Conservation (phyloP, 805 yeast species). For the Candida ipomoeae region DNA sequence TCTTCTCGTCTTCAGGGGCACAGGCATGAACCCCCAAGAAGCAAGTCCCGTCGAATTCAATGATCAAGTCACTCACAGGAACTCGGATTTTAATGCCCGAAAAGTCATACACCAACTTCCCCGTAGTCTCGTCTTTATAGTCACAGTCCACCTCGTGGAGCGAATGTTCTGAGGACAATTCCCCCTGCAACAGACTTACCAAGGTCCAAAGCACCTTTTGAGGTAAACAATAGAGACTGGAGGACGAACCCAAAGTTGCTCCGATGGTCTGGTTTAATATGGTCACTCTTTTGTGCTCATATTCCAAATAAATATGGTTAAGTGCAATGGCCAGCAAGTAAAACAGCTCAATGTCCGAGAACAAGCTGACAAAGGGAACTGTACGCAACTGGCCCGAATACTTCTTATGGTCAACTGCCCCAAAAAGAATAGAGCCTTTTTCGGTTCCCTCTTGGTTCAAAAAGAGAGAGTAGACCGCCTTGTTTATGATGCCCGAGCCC, state of each 20-base stretch:
- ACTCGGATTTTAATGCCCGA: no score
- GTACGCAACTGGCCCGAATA: constrained; percentile 28
- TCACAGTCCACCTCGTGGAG: constrained; percentile 9
- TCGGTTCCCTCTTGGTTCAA: constrained; percentile 39
- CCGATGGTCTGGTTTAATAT: constrained; percentile 5
- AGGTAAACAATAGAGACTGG: constrained; percentile 50
- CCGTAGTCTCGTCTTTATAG: constrained; percentile 1
- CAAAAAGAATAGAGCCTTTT: constrained; percentile 18
- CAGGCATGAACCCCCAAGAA: no score
- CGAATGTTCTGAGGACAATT: no score
- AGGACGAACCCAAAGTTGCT: constrained; percentile 47
- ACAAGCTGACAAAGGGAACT: constrained; percentile 40
- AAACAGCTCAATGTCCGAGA: constrained; percentile 26
- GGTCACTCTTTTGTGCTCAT: constrained; percentile 7
- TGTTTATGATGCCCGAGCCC: constrained; percentile 51
- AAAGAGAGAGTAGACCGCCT: constrained; percentile 58
- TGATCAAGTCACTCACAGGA: no score
- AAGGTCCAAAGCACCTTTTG: constrained; percentile 17
- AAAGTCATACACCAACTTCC: no score
- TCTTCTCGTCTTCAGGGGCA: no score
- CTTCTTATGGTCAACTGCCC: constrained; percentile 37
- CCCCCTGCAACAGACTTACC: constrained; percentile 6
- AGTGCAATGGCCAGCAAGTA: constrained; percentile 45
- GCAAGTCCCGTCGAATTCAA: no score
- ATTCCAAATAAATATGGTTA: constrained; percentile 28